Conservation (phyloP, 139 green algal species). For the Micromonas commoda region DNA sequence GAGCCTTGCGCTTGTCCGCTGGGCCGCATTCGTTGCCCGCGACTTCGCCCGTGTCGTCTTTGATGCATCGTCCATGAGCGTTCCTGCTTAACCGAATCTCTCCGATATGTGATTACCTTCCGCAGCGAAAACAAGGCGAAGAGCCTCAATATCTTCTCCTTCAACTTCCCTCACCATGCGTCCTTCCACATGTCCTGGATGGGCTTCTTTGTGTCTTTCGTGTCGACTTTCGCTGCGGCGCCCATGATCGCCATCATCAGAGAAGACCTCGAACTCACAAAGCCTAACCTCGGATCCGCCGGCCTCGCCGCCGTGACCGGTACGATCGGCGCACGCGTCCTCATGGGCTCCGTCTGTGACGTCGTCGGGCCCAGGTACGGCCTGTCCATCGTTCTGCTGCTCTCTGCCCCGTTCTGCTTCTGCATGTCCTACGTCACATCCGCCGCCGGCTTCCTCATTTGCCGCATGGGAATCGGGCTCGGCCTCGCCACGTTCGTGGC, state of each 20-base stretch:
- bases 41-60: too few species aligned
- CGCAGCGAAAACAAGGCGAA: slow-evolving; percentile 60
- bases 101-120: too few species aligned
- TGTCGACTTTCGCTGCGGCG: slow-evolving; percentile 81
- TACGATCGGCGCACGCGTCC: slow-evolving; percentile 54
- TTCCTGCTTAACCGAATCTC: too few species aligned
- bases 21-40: too few species aligned
- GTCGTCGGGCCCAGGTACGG: slow-evolving; percentile 64
- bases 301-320: slow-evolving; percentile 58
- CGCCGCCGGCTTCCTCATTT: slow-evolving; percentile 58
- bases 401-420: slow-evolving; percentile 59
- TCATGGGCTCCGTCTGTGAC: slow-evolving; percentile 68
- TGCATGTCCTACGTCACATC: slow-evolving; percentile 46
- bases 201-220: slow-evolving; percentile 80
- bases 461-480: slow-evolving; percentile 74
- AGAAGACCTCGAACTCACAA: slow-evolving; percentile 65
- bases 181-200: slow-evolving; percentile 79
- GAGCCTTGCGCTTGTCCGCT: too few species aligned
- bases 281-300: slow-evolving; percentile 48
- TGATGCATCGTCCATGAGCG: too few species aligned
- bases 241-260: slow-evolving; percentile 69
- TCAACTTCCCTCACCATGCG: slow-evolving; percentile 51
- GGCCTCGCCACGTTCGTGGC: slow-evolving; percentile 77
- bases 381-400: slow-evolving; percentile 47
- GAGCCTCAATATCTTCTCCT: slow-evolving; percentile 46